Conservation (phyloP, 352 stramenopile species). For the Phytophthora lateralis region DNA sequence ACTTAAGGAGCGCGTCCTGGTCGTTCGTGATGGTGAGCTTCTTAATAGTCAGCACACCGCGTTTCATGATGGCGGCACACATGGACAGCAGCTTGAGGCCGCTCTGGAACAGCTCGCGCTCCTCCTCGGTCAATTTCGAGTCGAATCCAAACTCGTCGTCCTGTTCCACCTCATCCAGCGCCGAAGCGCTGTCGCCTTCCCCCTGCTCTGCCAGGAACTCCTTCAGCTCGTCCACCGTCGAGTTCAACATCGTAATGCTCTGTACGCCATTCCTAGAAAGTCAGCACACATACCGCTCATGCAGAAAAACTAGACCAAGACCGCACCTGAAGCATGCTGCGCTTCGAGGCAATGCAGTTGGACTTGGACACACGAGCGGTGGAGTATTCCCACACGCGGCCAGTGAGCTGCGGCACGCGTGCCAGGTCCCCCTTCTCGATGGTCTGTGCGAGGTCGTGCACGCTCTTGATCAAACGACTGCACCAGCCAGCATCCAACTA, state of each 20-base stretch:
- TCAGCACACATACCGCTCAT: neutral
- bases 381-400: slow-evolving; percentile 86
- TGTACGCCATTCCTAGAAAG: slow-evolving; percentile 18
- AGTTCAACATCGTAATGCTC: slow-evolving; percentile 84
- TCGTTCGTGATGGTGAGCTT: slow-evolving; percentile 65
- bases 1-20: slow-evolving; percentile 65
- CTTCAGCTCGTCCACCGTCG: slow-evolving; percentile 81
- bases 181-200: slow-evolving; percentile 19
- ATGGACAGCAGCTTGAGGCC: slow-evolving; percentile 77
- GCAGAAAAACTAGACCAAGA: neutral
- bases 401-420: slow-evolving; percentile 76
- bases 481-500: slow-evolving; percentile 6
- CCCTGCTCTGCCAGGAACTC: slow-evolving; percentile 69
- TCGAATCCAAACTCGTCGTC: slow-evolving; percentile 85
- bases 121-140: slow-evolving; percentile 67
- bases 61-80: slow-evolving; percentile 78
- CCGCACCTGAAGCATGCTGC: slow-evolving; percentile 82
- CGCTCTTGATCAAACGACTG: slow-evolving; percentile 79
- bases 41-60: slow-evolving; percentile 82
- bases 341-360: slow-evolving; percentile 86
- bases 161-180: slow-evolving; percentile 59
- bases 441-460: slow-evolving; percentile 54
- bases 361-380: slow-evolving; percentile 76
- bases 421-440: slow-evolving; percentile 56
- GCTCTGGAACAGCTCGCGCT: slow-evolving; percentile 70